Evolutionary conservation across 2,329 filamentous ascomycete genomes (phyloP), one percentile per base, ranked within the genome.

Genomic region (Pseudovirgaria hyperparasitica): DNA sequence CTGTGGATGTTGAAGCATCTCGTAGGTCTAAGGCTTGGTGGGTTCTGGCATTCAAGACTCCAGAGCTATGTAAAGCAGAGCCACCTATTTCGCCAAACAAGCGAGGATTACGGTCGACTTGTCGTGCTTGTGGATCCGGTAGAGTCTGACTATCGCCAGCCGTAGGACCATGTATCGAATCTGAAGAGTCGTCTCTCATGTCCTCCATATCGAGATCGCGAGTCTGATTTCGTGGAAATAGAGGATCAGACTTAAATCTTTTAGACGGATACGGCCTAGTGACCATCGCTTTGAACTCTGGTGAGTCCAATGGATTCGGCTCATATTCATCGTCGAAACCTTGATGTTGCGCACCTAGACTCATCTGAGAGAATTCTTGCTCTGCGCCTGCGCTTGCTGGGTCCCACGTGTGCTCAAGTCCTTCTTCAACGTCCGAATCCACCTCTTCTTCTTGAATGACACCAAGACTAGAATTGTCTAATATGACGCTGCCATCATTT

Each of bases 61-160:
- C 61, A 10, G 70, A 70, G 41, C 62, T 70, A 26, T 58, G 52
- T 9, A 75, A 41, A 8, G 63, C 63, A 12, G 69, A 70, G 16
- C 60, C 50, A 8, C 63, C 64, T 35, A 76, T 69, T 43, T 76
- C 72, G 9, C 72, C 72, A 41, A 76, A 76, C 5, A 76, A 53
- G 26, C 65, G 66, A 32, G 52, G 34, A 11, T 23, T 11, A 24
- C 12, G 11, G 9, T 8, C n/a, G n/a, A n/a, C n/a, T n/a, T n/a
- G n/a, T n/a, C 36, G 37, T 8, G 31, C 35, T 16, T 40, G 9
- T 10, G 22, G 30, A 16, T 34, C 38, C 8, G 39, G 41, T 38
- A 47, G 41, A 10, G 42, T 21, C 9, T 38, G 39, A 9, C 19
- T 22, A 15, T 43, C 32, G 19, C 35, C 6, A 18, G 6, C 27